phyloP scores from a whole-genome alignment of 1,284 basidiomycete genomes.

The Puccinia hordei region DNA sequence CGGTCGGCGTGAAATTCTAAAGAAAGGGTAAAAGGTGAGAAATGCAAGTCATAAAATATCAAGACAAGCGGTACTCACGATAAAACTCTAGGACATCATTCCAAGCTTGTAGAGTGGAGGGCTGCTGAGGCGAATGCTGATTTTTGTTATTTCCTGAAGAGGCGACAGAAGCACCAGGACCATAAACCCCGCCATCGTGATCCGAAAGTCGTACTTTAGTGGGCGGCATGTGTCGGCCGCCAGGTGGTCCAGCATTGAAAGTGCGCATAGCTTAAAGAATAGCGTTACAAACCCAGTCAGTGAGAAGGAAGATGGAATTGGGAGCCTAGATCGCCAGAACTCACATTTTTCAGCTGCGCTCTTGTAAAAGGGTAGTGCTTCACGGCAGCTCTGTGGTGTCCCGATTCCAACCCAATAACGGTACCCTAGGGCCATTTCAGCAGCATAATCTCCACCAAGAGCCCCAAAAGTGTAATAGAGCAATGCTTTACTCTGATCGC shows the following conservation, averaged over 20 bases:
- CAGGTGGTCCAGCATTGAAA: slow-evolving; percentile 83
- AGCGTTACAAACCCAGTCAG: neutral
- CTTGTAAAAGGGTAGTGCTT: slow-evolving; percentile 83
- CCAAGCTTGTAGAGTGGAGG: slow-evolving; percentile 56
- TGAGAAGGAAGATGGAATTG: slow-evolving; percentile 6
- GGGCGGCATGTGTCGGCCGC: slow-evolving; percentile 81
- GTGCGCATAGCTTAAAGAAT: slow-evolving; percentile 67
- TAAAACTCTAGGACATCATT: slow-evolving; percentile 58
- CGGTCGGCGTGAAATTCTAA: slow-evolving; percentile 79
- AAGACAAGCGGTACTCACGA: slow-evolving; percentile 34
- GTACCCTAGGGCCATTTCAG: slow-evolving; percentile 90
- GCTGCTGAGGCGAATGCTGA: slow-evolving; percentile 50
- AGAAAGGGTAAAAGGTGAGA: neutral
- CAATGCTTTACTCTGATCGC: slow-evolving; percentile 73
- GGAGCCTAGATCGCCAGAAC: slow-evolving; percentile 56
- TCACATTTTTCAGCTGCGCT: slow-evolving; percentile 77
- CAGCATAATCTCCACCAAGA: slow-evolving; percentile 77
- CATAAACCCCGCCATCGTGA: slow-evolving; percentile 84
- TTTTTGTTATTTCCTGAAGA: slow-evolving; percentile 63
- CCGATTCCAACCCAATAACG: slow-evolving; percentile 95
- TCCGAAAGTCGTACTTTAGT: slow-evolving; percentile 83
- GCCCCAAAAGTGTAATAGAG: slow-evolving; percentile 92
- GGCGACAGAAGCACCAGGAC: slow-evolving; percentile 86
- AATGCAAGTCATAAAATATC: neutral
- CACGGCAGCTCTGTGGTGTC: slow-evolving; percentile 72